Conservation (phyloP, 2,329 filamentous ascomycete genomes). For the Iodosphaeria phyllophila region DNA sequence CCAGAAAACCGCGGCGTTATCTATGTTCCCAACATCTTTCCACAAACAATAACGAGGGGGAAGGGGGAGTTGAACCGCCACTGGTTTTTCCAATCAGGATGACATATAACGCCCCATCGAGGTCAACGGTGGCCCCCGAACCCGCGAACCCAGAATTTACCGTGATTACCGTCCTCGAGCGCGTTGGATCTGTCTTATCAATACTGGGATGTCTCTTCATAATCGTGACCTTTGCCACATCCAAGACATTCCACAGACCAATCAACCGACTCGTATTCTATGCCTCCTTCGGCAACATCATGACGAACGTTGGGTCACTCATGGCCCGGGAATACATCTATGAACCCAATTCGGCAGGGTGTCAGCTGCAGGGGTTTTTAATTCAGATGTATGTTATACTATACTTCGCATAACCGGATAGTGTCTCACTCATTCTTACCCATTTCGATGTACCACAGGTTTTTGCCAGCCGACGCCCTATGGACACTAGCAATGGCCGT, state of each 20-base stretch:
- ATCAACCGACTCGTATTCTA: constrained; percentile 76
- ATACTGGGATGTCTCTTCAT: constrained; percentile 54
- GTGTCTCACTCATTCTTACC: not conserved
- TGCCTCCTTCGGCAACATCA: constrained; percentile 63
- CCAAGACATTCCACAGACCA: constrained; percentile 59
- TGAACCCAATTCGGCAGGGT: constrained; percentile 27
- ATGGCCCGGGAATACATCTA: constrained; percentile 45
- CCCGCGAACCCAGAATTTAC: constrained; percentile 29
- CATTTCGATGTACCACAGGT: constrained; percentile 27
- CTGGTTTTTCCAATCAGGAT: too few relatives aligned
- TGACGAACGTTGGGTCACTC: constrained; percentile 59
- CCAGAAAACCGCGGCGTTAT: too few relatives aligned
- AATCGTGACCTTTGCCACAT: constrained; percentile 50
- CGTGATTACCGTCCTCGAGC: constrained; percentile 47
- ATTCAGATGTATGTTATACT: constrained; percentile 73
- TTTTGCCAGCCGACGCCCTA: constrained; percentile 56
- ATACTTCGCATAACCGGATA: too few relatives aligned
- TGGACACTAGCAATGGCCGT: constrained; percentile 71
- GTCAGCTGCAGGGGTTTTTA: constrained; percentile 59
- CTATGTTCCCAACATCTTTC: too few relatives aligned
- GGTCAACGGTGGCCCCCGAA: too few relatives aligned
- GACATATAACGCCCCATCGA: too few relatives aligned
- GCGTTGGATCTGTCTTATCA: constrained; percentile 51
- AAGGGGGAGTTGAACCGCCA: too few relatives aligned
- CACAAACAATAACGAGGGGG: too few relatives aligned